These are phyloP conservation scores for Sphagnum fallax DNA, from an alignment of 228 moss, liverwort and hornwort genomes.

Conservation along the genomic window DNA sequence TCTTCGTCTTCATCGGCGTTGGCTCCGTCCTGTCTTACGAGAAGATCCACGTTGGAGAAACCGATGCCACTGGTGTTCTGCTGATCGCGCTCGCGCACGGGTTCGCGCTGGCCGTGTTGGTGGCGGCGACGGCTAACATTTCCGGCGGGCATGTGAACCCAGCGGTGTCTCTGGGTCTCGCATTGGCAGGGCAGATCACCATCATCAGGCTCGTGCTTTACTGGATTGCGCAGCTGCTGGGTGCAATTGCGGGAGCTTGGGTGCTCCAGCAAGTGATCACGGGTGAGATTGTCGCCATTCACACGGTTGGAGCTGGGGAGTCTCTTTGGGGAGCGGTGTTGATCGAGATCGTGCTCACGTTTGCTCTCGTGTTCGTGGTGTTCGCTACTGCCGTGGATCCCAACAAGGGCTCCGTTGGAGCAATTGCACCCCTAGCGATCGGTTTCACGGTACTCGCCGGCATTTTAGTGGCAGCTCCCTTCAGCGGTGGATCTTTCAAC, in stretches of 20 bases:
- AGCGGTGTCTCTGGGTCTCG: conserved; percentile 75
- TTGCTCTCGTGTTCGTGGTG: conserved; percentile 65
- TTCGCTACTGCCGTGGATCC: conserved; percentile 80
- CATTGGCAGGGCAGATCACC: conserved; percentile 73
- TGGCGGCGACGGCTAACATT: conserved; percentile 71
- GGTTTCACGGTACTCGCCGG: conserved; percentile 72
- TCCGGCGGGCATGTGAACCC: conserved; percentile 95
- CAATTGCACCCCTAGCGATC: conserved; percentile 71
- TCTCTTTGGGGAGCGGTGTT: conserved; percentile 20
- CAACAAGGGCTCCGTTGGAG: conserved; percentile 57
- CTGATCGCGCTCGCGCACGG: conserved; percentile 74
- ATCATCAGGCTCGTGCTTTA: conserved; percentile 60
- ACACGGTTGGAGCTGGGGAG: conserved; percentile 28
- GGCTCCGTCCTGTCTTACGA: conserved; percentile 53
- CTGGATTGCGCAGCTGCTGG: conserved; percentile 81
- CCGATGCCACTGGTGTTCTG: conserved; percentile 47
- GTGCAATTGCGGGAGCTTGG: conserved; percentile 51
- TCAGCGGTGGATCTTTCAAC: conserved; percentile 76
- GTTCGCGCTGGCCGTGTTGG: conserved; percentile 41
- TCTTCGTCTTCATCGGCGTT: conserved; percentile 73
- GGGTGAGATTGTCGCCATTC: conserved; percentile 28
- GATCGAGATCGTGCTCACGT: conserved; percentile 65
- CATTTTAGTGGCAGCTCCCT: conserved; percentile 75
- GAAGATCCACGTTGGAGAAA: conserved; percentile 26
- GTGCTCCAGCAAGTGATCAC: conserved; percentile 43